Evolutionary conservation across 495 filamentous ascomycete genomes (phyloP), one percentile per base, ranked within the genome.

Genomic region (Penicillium turbatum): DNA sequence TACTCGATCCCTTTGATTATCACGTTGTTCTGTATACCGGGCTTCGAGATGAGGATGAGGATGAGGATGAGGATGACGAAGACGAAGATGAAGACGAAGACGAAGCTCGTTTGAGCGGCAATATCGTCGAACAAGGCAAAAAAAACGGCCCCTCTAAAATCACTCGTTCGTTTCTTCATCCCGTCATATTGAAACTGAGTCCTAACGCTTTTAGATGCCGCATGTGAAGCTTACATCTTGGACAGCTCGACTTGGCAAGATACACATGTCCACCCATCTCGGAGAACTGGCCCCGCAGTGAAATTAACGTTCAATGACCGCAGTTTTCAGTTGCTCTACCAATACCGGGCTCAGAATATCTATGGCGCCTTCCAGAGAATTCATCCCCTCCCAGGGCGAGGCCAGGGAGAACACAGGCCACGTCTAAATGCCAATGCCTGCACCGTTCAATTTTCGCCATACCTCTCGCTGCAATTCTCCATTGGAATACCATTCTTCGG

Each of bases 401-500:
- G 44, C 38, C 19, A 27, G 24, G 47, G 19, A 16, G 26, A 37
- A 0, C 5, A 17, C 4, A 39, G 55, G 16, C 57, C 62, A n/a
- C 65, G 17, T 6, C 15, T 64, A 8, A 60, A 59, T 32, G 47
- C 55, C 7, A 77, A 77, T 44, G 51, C 54, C 15, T 69, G 61
- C 34, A 56, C 34, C 15, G 70, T 73, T 6, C 45, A 37, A 45
- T 70, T 68, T 27, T 63, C 65, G 3, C 40, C 56, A 13, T 51
- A 42, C 2, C 53, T 69, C 16, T 60, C 51, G 9, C 67, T 77
- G 19, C 56, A 56, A 12, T 77, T 76, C 49, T 67, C 70, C 3
- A 74, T 77, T 21, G 71, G 48, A 2, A 66, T 76, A 16, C 74
- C 74, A 0, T 77, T 77, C 51, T 76, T 65, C 55, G 64, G 56